Base-by-base conservation (phyloP, 177 flowering plant genomes). In the Vitis hybrid region DNA sequence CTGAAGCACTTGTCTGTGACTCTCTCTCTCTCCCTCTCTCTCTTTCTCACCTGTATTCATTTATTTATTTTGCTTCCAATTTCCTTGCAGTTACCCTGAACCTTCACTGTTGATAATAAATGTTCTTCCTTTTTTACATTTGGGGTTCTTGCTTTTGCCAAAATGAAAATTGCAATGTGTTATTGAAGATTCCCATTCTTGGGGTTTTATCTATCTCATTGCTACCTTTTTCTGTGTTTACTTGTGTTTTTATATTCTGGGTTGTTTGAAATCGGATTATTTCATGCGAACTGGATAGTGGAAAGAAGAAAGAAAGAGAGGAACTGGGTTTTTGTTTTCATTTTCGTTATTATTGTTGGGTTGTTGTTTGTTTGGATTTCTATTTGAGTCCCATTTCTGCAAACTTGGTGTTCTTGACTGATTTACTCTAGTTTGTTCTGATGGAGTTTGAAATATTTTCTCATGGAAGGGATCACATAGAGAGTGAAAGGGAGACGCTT, bases 1-100 rank as follows among this genome's bases (percentile, higher is more conserved):
- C 71, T 60, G 56, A 69, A 65, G 22, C 68, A 51, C 66, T 29
- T 49, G 65, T 53, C 70, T 68, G 73, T 71, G 52, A 63, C 65
- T 72, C 71, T 26, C 49, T 63, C 81, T 59, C 61, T 50, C 60
- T 67, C 31, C 57, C 67, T 66, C 53, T 66, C 11, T 6, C 50
- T 69, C 13, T 29, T 51, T 31, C 39, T 18, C 12, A 16, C 70
- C 16, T 14, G 18, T 48, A 2, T 62, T 66, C 45, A 15, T 66
- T 56, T 60, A 10, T 49, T 72, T 6, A 2, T 52, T 65, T 50
- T 14, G 60, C 61, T 69, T 78, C 76, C 78, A 65, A 68, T 49
- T 60, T 45, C 48, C 69, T 34, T 61, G 6, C 11, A 39, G 45
- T 39, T 39, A 39, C 45, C 45, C 45, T 26, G 29, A 26, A 26